Percentiles rank a stretch among this genome's conserved stretches.
phyloP scores from a whole-genome alignment of 1,284 basidiomycete species.

The Moesziomyces parantarcticus region DNA sequence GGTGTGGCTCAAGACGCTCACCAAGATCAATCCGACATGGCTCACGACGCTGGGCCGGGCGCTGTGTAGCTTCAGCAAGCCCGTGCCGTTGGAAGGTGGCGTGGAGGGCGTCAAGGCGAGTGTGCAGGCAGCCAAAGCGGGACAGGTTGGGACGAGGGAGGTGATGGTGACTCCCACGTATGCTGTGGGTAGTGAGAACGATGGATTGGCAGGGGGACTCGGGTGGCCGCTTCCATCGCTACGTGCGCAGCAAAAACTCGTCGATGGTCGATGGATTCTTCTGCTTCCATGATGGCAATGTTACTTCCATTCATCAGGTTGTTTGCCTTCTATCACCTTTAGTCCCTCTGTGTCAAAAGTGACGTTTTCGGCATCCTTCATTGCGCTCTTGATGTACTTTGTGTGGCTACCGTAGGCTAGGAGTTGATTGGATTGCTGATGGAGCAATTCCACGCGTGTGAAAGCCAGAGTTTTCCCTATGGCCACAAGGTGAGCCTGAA shows the following conservation, averaged over 20 bases:
- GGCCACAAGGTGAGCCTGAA: constrained; percentile 47
- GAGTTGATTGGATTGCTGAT: constrained; percentile 51
- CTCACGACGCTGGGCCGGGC: constrained; percentile 80
- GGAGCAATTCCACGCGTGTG: constrained; percentile 60
- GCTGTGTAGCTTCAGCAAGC: constrained; percentile 89
- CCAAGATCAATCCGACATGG: constrained; percentile 85
- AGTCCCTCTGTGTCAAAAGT: constrained; percentile 83
- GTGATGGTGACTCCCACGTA: constrained; percentile 62
- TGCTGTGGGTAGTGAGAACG: constrained; percentile 56
- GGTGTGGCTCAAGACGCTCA: constrained; percentile 61
- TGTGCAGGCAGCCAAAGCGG: constrained; percentile 31
- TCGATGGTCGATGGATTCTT: constrained; percentile 60
- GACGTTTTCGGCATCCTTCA: constrained; percentile 79
- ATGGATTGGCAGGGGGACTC: constrained; percentile 51
- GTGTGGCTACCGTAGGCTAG: constrained; percentile 73
- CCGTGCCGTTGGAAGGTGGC: constrained; percentile 64
- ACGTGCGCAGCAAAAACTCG: constrained; percentile 57
- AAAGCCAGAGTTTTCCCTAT: constrained; percentile 63
- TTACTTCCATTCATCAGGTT: constrained; percentile 42
- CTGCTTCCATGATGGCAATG: constrained; percentile 3
- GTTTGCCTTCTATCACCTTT: constrained; percentile 75
- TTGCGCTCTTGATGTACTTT: constrained; percentile 84
- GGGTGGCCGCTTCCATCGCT: constrained; percentile 64
- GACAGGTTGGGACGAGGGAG: constrained; percentile 19
- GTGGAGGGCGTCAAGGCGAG: constrained; percentile 19